Percentiles rank a stretch among this genome's conserved stretches.
phyloP scores from a whole-genome alignment of 2,329 filamentous ascomycete species.

The Claviceps fusiformis region DNA sequence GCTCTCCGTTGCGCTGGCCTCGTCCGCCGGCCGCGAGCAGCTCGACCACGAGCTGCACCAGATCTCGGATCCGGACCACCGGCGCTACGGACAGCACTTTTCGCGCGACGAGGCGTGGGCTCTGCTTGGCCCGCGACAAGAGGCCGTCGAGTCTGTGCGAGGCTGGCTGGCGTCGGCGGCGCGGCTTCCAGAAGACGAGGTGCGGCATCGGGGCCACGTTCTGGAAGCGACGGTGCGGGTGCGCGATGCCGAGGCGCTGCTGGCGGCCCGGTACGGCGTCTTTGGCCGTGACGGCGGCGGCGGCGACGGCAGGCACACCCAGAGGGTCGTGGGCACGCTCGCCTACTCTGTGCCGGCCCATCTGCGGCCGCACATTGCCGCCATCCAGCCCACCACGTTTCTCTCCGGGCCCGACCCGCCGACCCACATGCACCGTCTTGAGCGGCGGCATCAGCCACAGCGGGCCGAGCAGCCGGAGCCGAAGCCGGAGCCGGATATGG shows the following conservation, averaged over 20 bases:
- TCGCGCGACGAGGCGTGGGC: slow-evolving; percentile 32
- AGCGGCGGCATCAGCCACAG: background rate
- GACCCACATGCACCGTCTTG: background rate
- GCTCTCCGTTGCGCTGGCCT: slow-evolving; percentile 18
- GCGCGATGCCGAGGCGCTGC: slow-evolving; percentile 27
- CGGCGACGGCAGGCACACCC: slow-evolving; percentile 18
- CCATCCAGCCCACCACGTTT: slow-evolving; percentile 35
- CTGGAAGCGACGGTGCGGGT: slow-evolving; percentile 29
- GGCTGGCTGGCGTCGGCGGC: slow-evolving; percentile 31
- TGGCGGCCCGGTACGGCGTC: slow-evolving; percentile 31
- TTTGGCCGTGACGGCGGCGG: slow-evolving; percentile 14
- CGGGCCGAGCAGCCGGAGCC: background rate
- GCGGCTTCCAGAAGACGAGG: slow-evolving; percentile 18
- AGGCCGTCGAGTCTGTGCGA: slow-evolving; percentile 25
- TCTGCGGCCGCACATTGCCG: slow-evolving; percentile 20
- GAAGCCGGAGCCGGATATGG: no score
- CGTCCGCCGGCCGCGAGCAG: slow-evolving; percentile 11
- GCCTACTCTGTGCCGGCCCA: slow-evolving; percentile 25
- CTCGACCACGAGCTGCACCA: slow-evolving; percentile 32
- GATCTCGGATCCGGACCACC: slow-evolving; percentile 33
- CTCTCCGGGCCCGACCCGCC: slow-evolving; percentile 6
- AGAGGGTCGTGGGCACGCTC: slow-evolving; percentile 26
- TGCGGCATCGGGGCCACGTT: slow-evolving; percentile 23
- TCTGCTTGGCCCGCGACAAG: slow-evolving; percentile 29
- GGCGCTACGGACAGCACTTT: slow-evolving; percentile 35